phyloP scores from a whole-genome alignment of 352 stramenopile species.

The Globisporangium perplexum region DNA sequence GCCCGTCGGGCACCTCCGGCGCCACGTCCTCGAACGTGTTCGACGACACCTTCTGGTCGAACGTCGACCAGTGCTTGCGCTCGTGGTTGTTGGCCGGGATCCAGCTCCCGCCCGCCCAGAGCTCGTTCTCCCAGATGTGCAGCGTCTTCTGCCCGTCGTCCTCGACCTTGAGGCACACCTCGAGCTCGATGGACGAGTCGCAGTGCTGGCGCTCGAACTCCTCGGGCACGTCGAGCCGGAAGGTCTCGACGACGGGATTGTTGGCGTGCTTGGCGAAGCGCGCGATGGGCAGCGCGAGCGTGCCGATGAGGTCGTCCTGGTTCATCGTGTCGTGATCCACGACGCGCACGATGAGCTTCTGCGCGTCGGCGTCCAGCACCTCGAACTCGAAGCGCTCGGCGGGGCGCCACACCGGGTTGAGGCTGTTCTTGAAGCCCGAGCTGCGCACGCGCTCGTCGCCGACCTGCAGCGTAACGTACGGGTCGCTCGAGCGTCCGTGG shows the following conservation, averaged over 20 bases:
- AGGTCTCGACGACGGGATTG: slow-evolving; percentile 41
- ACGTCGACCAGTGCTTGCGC: slow-evolving; percentile 48
- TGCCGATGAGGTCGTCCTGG: slow-evolving; percentile 52
- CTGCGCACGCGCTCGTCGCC: slow-evolving; percentile 43
- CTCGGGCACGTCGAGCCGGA: slow-evolving; percentile 39
- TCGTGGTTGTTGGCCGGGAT: slow-evolving; percentile 44
- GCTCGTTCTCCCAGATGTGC: slow-evolving; percentile 65
- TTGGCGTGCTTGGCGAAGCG: slow-evolving; percentile 44
- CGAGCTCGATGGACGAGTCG: slow-evolving; percentile 27
- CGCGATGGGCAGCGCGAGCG: slow-evolving; percentile 40
- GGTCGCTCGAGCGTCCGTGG: slow-evolving; percentile 54
- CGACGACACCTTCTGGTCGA: slow-evolving; percentile 49
- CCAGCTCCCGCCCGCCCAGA: slow-evolving; percentile 40
- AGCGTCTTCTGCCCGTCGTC: slow-evolving; percentile 51
- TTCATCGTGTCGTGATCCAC: slow-evolving; percentile 69
- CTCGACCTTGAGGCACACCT: slow-evolving; percentile 44
- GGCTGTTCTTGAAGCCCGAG: slow-evolving; percentile 33
- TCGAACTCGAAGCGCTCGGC: slow-evolving; percentile 72
- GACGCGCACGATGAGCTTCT: slow-evolving; percentile 50
- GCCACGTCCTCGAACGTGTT: slow-evolving; percentile 65
- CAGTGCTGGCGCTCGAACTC: slow-evolving; percentile 26
- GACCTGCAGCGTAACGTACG: slow-evolving; percentile 62
- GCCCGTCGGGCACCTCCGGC: slow-evolving; percentile 37
- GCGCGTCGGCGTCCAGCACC: slow-evolving; percentile 29
- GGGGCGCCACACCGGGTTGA: slow-evolving; percentile 72